A percentile compares a stretch with the other conserved stretches of the same genome.
Conservation (phyloP, 2,329 filamentous ascomycete genomes). For the Alternaria gaisen region DNA sequence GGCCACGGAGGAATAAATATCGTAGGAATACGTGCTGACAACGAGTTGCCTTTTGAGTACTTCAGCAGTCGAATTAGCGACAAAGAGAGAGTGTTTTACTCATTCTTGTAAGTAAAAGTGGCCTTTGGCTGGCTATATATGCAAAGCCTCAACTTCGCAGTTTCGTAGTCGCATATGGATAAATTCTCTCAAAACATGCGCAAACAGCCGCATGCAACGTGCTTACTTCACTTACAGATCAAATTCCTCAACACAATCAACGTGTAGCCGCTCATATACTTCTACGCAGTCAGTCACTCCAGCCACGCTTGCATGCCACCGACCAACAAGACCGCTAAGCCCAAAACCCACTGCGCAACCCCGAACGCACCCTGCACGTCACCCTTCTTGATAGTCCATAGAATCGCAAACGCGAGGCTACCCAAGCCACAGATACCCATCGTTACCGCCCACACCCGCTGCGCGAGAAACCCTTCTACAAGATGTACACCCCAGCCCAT, state of each 20-base stretch:
- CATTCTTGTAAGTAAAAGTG: background rate
- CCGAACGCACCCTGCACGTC: constrained; percentile 55
- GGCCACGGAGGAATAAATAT: background rate
- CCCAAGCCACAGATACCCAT: constrained; percentile 42
- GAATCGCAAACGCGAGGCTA: constrained; percentile 47
- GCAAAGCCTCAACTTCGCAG: background rate
- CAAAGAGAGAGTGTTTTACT: background rate
- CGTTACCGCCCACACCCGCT: constrained; percentile 45
- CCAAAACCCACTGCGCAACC: constrained; percentile 50
- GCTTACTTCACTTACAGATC: background rate
- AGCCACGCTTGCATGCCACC: constrained; percentile 48
- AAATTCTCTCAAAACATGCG: background rate
- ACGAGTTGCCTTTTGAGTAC: background rate
- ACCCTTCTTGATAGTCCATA: constrained; percentile 43
- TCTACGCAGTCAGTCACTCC: constrained; percentile 15
- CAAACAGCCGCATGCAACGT: constrained; percentile 1
- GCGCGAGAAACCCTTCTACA: constrained; percentile 51
- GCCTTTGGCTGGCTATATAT: background rate
- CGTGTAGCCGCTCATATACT: background rate
- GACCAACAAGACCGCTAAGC: constrained; percentile 42
- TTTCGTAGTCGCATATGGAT: background rate
- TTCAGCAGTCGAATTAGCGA: no score
- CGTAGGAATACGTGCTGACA: background rate
- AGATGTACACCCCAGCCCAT: constrained; percentile 53
- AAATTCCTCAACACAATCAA: background rate